Base-by-base conservation (phyloP, 257 asterid species). In the Penstemon eatonii region DNA sequence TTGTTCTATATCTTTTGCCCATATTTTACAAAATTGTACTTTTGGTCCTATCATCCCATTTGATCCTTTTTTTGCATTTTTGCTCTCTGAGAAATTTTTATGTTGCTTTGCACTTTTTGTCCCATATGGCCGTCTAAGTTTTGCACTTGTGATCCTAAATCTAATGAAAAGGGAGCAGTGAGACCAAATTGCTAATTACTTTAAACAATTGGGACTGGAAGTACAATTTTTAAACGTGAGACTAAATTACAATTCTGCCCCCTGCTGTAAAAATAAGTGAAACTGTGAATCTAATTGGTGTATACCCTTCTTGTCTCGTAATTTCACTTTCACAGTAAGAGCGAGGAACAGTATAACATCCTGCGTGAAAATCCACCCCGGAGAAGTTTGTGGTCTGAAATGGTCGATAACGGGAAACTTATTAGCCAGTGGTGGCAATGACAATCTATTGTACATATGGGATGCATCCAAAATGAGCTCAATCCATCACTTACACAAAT, bases 401-500 rank as follows among this genome's bases (percentile, higher is more conserved):
- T 87, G 96, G 98, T 86, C 95, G 39, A 36, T 42, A 45, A 76
- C 87, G 7, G 92, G 90, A 18, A 79, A 68, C 19, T 25, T 33
- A 61, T 68, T 91, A 57, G 96, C 94, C 2, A 89, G 95, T 60
- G 96, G 98, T 33, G 96, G 88, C 43, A 82, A 84, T 60, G 96
- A 89, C 75, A 81, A 79, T 65, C 52, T 66, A 33, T 73, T 91
- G 40, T 85, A 78, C 78, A 69, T 91, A 66, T 89, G 93, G 94
- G 81, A 85, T n/a, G 81, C 86, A 1, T 68, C 78, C 57, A 84
- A 83, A 70, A 85, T 84, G 96, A 78, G 80, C 67, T 76, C 89
- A 11, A 74, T 45, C 50, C 64, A 78, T 50, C 76, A 78, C 43
- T 1, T 84, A 68, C 63, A 82, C 72, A 45, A 80, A 52, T 68